Conservation (phyloP, 202 grass and related monocot species). For the Cymbopogon flexuosus region DNA sequence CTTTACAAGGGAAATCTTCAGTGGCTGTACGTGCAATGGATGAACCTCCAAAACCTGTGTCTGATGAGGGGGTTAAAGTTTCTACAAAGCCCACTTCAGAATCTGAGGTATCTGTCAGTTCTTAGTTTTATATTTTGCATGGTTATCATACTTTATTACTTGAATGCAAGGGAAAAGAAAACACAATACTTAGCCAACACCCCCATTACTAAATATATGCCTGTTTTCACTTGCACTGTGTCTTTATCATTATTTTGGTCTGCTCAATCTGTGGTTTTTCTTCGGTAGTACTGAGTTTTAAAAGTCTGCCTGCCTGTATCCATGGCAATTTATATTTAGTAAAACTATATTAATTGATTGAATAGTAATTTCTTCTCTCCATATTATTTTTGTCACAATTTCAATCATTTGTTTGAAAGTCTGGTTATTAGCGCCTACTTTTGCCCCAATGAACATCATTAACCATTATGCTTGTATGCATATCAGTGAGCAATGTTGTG, state of each 20-base stretch:
- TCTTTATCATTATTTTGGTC: not conserved
- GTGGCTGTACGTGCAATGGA: constrained; percentile 43
- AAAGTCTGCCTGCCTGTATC: not conserved
- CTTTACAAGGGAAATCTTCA: constrained; percentile 51
- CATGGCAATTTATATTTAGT: not conserved
- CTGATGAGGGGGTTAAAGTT: constrained; percentile 65
- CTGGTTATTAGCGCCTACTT: too few relatives aligned
- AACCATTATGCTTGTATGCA: too few relatives aligned
- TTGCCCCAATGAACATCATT: too few relatives aligned
- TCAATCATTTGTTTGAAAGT: not conserved
- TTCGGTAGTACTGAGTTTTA: not conserved
- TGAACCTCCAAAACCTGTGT: constrained; percentile 53
- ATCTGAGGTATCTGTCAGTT: constrained; percentile 58
- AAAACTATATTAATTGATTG: not conserved
- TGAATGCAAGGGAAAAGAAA: not conserved
- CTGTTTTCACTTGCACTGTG: not conserved
- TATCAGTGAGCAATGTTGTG: too few relatives aligned
- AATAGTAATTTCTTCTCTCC: not conserved
- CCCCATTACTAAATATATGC: not conserved
- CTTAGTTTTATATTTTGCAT: not conserved
- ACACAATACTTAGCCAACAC: not conserved
- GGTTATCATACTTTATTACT: not conserved
- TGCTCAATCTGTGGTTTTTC: not conserved
- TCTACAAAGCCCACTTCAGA: constrained; percentile 52
- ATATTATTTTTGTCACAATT: not conserved